Evolutionary conservation across 306 rosid genomes (phyloP).

Genomic region (Acacia crassicarpa): DNA sequence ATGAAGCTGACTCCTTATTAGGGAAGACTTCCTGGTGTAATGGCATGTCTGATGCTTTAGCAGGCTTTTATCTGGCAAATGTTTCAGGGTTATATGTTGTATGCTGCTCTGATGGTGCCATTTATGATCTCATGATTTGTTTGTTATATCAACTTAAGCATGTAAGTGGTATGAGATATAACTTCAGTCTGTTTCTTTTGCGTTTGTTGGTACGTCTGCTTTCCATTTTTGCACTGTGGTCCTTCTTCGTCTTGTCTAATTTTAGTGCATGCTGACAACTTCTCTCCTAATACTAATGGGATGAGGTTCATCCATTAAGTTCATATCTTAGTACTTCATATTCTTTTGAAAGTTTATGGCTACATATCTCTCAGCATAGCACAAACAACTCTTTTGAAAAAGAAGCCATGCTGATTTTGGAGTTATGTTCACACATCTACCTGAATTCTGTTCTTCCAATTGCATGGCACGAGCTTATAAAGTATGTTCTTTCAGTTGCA

Average conservation of each 20-base stretch:
- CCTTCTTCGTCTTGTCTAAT: slow-evolving; percentile 17
- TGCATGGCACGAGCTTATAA: neutral
- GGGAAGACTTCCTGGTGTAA: slow-evolving; percentile 60
- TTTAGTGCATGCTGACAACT: slow-evolving; percentile 24
- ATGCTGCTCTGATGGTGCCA: slow-evolving; percentile 46
- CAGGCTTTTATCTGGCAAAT: slow-evolving; percentile 48
- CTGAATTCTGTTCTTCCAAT: slow-evolving; percentile 15
- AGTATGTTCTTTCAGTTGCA: neutral
- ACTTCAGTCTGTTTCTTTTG: slow-evolving; percentile 34
- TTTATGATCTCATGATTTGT: slow-evolving; percentile 40
- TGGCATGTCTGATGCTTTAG: slow-evolving; percentile 61
- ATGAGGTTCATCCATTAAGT: slow-evolving; percentile 2
- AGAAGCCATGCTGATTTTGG: slow-evolving; percentile 19
- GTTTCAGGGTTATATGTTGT: slow-evolving; percentile 47
- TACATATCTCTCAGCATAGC: neutral
- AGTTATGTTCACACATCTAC: slow-evolving; percentile 5
- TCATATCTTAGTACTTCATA: slow-evolving; percentile 3
- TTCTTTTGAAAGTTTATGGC: neutral
- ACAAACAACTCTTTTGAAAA: neutral
- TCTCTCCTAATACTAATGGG: slow-evolving; percentile 25
- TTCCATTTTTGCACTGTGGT: slow-evolving; percentile 30
- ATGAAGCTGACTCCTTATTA: slow-evolving; percentile 66
- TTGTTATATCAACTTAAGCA: slow-evolving; percentile 45
- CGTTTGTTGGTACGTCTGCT: slow-evolving; percentile 33
- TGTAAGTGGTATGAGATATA: slow-evolving; percentile 42